Conservation (phyloP, 2,329 filamentous ascomycete genomes). For the Cordyceps farinosa region DNA sequence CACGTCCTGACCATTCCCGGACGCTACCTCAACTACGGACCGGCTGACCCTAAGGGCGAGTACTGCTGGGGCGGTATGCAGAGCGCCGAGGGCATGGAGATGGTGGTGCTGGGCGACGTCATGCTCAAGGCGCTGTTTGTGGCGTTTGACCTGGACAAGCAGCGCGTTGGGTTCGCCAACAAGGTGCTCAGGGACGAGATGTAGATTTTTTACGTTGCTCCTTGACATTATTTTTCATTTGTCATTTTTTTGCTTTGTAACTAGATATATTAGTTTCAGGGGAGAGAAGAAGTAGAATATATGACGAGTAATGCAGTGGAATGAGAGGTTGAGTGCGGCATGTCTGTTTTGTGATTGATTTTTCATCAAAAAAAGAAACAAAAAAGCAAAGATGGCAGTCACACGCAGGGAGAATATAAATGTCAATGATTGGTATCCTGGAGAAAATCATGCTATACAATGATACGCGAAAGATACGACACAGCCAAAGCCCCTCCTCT, state of each 20-base stretch:
- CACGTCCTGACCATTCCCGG: slow-evolving; percentile 54
- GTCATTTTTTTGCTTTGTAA: slow-evolving; percentile 13
- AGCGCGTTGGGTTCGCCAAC: slow-evolving; percentile 41
- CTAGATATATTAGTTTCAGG: background rate
- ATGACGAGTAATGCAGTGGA: background rate
- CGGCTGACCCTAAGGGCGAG: slow-evolving; percentile 44
- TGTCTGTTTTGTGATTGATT: background rate
- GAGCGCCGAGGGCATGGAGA: slow-evolving; percentile 40
- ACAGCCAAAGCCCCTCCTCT: background rate
- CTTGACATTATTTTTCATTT: background rate
- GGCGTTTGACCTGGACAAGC: slow-evolving; percentile 58
- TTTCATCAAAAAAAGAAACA: too few species aligned
- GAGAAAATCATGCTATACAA: slow-evolving; percentile 17
- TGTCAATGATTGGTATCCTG: slow-evolving; percentile 17
- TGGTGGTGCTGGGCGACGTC: slow-evolving; percentile 72
- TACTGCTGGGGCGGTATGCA: slow-evolving; percentile 77
- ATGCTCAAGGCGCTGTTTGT: slow-evolving; percentile 77
- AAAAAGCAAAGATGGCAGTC: background rate
- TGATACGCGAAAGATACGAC: slow-evolving; percentile 4
- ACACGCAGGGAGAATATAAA: background rate
- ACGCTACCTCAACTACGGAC: slow-evolving; percentile 52
- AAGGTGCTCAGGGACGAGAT: slow-evolving; percentile 34
- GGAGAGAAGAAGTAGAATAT: background rate
- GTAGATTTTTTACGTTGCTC: slow-evolving; percentile 6
- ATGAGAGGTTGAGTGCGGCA: background rate